phyloP scores from a whole-genome alignment of 129 eudicot genomes.

The Helianthus tuberosus region DNA sequence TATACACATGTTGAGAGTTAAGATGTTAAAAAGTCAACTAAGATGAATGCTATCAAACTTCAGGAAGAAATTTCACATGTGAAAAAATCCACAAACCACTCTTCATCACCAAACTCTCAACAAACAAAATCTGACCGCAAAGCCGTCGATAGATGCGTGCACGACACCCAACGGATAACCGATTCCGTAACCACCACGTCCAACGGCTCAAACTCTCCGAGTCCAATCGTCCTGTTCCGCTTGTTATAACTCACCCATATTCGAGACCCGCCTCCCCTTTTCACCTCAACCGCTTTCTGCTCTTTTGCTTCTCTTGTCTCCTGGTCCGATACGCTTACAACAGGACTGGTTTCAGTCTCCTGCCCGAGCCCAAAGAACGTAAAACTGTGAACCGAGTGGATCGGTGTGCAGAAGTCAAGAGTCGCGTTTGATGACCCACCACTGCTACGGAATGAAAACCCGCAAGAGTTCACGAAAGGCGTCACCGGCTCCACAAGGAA shows the following conservation, averaged over 20 bases:
- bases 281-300: slow-evolving; percentile 31
- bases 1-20: no score
- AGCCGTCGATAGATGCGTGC: slow-evolving; percentile 74
- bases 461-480: slow-evolving; percentile 46
- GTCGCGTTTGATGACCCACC: slow-evolving; percentile 44
- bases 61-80: background rate
- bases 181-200: slow-evolving; percentile 71
- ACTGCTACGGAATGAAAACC: slow-evolving; percentile 64
- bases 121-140: slow-evolving; percentile 77
- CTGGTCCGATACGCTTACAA: slow-evolving; percentile 27
- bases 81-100: slow-evolving; percentile 19
- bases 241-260: slow-evolving; percentile 55
- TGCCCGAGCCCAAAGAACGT: slow-evolving; percentile 50
- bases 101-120: slow-evolving; percentile 32
- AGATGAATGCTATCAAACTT: slow-evolving; percentile 17
- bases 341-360: slow-evolving; percentile 30
- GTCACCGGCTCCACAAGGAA: slow-evolving; percentile 58
- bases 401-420: slow-evolving; percentile 53
- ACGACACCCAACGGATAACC: slow-evolving; percentile 89
- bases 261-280: slow-evolving; percentile 47
- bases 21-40: slow-evolving; percentile 5
- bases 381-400: slow-evolving; percentile 66
- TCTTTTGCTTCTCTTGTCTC: slow-evolving; percentile 31
- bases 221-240: slow-evolving; percentile 85
- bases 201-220: slow-evolving; percentile 77